Conservation (phyloP, 257 asterid species). For the Ilex aquifolium region DNA sequence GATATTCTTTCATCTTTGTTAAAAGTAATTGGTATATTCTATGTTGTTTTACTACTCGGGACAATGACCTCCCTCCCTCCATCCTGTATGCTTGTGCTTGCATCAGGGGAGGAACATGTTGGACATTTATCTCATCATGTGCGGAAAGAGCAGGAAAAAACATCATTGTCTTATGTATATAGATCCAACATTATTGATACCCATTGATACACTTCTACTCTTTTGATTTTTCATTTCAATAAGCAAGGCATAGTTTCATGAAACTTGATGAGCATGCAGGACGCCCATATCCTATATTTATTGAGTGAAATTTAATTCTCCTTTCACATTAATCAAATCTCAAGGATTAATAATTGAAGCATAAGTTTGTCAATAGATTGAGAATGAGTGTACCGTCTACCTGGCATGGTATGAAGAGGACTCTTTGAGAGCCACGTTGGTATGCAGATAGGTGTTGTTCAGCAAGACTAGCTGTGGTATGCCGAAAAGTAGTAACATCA, state of each 20-base stretch:
- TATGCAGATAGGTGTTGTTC: conserved; percentile 79
- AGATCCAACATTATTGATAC: too few relatives aligned
- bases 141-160: too few relatives aligned
- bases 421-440: conserved; percentile 85
- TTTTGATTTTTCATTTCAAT: not conserved
- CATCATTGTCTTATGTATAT: too few relatives aligned
- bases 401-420: conserved; percentile 95
- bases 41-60: too few relatives aligned
- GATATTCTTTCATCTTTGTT: too few relatives aligned
- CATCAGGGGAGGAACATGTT: too few relatives aligned
- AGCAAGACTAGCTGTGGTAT: conserved; percentile 63
- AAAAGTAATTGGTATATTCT: too few relatives aligned
- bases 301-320: not conserved
- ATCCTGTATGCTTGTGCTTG: too few relatives aligned
- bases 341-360: not conserved
- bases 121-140: too few relatives aligned
- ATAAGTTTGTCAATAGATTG: too few relatives aligned
- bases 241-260: not conserved
- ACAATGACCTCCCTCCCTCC: too few relatives aligned
- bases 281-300: not conserved
- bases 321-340: not conserved
- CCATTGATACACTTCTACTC: not conserved
- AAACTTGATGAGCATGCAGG: not conserved
- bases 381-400: conserved; percentile 22
- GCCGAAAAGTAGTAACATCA: conserved; percentile 86